Base-by-base conservation (phyloP, 1,284 basidiomycete species). In the Leccinum glutinopallens region DNA sequence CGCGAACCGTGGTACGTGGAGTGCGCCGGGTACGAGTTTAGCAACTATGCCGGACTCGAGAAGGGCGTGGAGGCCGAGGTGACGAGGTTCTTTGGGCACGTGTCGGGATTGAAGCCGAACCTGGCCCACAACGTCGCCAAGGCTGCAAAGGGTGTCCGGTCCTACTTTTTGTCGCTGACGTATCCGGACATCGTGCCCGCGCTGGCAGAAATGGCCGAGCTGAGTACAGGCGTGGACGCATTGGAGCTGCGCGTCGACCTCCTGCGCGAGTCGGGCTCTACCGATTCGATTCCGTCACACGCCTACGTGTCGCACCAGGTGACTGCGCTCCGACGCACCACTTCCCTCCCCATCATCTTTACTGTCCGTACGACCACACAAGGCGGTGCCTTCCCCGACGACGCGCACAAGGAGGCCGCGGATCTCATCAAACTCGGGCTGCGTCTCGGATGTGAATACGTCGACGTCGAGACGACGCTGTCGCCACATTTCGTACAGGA, bases 191-290 rank as follows among this genome's bases (percentile, higher is more conserved):
- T 98, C 68, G 87, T 84, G 0, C 85, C 87, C 4, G 90, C 91
- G 0, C 81, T 97, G 43, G 78, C 83, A 12, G 77, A 88, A 51
- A 84, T 98, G 60, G 86, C 90, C 10, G 85, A 90, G 61, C 79
- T 98, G 66, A 87, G 87, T 0, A 82, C 85, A n/a, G 97, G 97
- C 4, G 91, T 89, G 2, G 96, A 99, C 73, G 97, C 96, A 0
- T 80, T 99, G 65, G 97, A 99, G 78, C 78, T 99, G 33, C 90
- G 97, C 3, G 96, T 96, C 6, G 97, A 99, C 76, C 84, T 99
- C 12, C 84, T 99, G 29, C 87, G 86, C 39, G 82, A 87, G 5
- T 75, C 78, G 3, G 71, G 66, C 2, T 74, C 80, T 13, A 70
- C 79, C 39, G 81, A 79, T 0, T 82, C 85, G 0, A 84, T 94